Percentiles rank a stretch among this genome's conserved stretches.
These are phyloP conservation scores for Herpetospermum pedunculosum DNA, from an alignment of 306 rosid genomes.

Conservation along the genomic window DNA sequence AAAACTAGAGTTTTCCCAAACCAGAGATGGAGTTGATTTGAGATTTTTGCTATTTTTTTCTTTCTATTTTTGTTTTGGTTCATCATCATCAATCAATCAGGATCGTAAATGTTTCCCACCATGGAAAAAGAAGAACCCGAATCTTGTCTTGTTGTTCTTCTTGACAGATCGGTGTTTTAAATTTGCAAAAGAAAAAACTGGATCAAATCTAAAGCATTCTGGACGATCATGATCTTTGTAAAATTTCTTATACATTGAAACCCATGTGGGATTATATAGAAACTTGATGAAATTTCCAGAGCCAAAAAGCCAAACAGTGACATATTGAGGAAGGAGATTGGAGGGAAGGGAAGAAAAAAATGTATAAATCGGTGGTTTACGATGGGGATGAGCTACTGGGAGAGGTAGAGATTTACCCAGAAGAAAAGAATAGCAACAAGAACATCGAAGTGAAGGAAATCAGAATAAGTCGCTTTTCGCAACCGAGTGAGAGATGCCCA, in stretches of 20 bases:
- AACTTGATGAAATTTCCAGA: constrained; percentile 31
- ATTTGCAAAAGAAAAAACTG: constrained; percentile 28
- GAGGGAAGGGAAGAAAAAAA: constrained; percentile 31
- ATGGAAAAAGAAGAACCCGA: constrained; percentile 26
- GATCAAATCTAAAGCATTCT: constrained; percentile 53
- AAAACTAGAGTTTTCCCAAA: constrained; percentile 5
- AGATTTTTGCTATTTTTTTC: background rate
- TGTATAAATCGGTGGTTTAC: constrained; percentile 81
- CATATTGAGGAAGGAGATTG: constrained; percentile 17
- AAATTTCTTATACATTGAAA: constrained; percentile 10
- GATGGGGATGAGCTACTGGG: constrained; percentile 83
- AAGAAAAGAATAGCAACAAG: constrained; percentile 34
- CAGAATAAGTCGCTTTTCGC: constrained; percentile 80
- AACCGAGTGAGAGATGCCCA: constrained; percentile 95
- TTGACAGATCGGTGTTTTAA: constrained; percentile 23
- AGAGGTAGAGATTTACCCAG: constrained; percentile 76
- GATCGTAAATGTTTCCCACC: constrained; percentile 46
- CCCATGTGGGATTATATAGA: constrained; percentile 17
- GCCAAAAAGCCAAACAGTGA: constrained; percentile 4
- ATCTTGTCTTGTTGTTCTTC: background rate
- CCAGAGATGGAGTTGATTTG: constrained; percentile 1
- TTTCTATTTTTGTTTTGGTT: background rate
- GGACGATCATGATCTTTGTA: constrained; percentile 28
- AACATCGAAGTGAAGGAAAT: constrained; percentile 67
- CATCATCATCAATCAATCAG: constrained; percentile 37